phyloP scores from a whole-genome alignment of 495 filamentous ascomycete species.

The Neurospora intermedia region DNA sequence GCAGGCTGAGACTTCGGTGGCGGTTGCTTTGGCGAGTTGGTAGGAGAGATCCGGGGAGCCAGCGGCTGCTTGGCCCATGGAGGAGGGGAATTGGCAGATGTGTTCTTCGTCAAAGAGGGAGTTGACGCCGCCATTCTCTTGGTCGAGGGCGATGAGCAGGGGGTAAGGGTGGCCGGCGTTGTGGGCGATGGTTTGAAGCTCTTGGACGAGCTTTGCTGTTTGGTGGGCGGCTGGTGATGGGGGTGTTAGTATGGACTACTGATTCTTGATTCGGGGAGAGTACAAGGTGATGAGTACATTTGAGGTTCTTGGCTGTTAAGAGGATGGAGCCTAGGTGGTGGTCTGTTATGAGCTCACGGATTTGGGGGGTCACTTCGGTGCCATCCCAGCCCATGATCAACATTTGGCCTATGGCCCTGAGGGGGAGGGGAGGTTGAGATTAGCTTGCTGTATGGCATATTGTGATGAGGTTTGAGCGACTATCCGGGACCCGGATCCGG shows the following conservation, averaged over 20 bases:
- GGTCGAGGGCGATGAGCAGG: slow-evolving; percentile 73
- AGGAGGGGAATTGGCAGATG: slow-evolving; percentile 82
- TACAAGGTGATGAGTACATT: slow-evolving; percentile 45
- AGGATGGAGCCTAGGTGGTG: slow-evolving; percentile 70
- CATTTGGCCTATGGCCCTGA: slow-evolving; percentile 70
- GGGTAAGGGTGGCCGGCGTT: slow-evolving; percentile 77
- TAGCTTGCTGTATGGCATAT: background rate
- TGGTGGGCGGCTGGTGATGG: slow-evolving; percentile 60
- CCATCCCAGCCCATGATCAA: slow-evolving; percentile 96
- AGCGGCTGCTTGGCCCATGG: slow-evolving; percentile 83
- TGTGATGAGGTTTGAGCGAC: background rate
- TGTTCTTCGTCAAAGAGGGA: slow-evolving; percentile 85
- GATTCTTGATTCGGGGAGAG: background rate
- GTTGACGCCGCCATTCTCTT: slow-evolving; percentile 93
- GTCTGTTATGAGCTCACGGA: slow-evolving; percentile 71
- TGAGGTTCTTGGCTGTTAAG: slow-evolving; percentile 81
- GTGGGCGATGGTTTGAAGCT: slow-evolving; percentile 78
- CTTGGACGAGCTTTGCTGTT: slow-evolving; percentile 67
- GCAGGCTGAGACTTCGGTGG: slow-evolving; percentile 72
- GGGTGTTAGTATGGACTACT: slow-evolving; percentile 6
- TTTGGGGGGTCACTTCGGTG: slow-evolving; percentile 74
- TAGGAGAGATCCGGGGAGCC: slow-evolving; percentile 51
- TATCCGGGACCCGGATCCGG: slow-evolving; percentile 1
- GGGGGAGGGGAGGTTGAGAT: background rate
- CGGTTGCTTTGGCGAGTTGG: slow-evolving; percentile 75